Evolutionary conservation across 768 basidiomycete species (phyloP).

Genomic region (Boletus speciosus): DNA sequence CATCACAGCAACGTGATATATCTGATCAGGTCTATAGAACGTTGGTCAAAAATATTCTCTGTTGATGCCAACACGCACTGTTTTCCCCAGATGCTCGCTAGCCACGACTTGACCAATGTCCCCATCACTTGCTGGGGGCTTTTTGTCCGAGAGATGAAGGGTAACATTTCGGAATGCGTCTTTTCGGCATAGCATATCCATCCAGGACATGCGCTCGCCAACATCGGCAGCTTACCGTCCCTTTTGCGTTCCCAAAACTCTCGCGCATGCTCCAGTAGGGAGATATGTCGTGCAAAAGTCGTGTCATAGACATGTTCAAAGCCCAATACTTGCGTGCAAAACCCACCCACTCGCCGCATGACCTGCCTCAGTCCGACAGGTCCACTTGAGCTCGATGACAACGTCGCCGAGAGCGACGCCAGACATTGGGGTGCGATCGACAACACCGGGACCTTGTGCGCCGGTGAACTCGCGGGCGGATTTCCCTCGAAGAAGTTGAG

Average conservation of each 20-base stretch:
- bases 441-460: constrained; percentile 59
- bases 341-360: constrained; percentile 67
- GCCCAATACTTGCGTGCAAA: constrained; percentile 64
- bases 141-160: constrained; percentile 83
- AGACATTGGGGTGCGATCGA: constrained; percentile 90
- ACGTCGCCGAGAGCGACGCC: constrained; percentile 70
- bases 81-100: constrained; percentile 63
- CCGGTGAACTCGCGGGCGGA: constrained; percentile 35
- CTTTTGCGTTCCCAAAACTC: constrained; percentile 76
- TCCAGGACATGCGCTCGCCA: constrained; percentile 95
- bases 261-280: constrained; percentile 72
- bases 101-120: constrained; percentile 86
- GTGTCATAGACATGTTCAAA: constrained; percentile 89
- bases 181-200: constrained; percentile 99
- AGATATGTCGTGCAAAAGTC: constrained; percentile 88
- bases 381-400: constrained; percentile 44
- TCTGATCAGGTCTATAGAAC: constrained; percentile 63
- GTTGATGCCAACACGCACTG: constrained; percentile 46
- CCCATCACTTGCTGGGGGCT: constrained; percentile 96
- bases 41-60: not conserved
- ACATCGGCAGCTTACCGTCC: constrained; percentile 66
- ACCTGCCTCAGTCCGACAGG: constrained; percentile 53
- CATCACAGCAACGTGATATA: constrained; percentile 98
- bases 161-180: constrained; percentile 89
- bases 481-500: constrained; percentile 71